Conservation (phyloP, 192 early-diverging fungal genomes). For the Gigaspora rosea region DNA sequence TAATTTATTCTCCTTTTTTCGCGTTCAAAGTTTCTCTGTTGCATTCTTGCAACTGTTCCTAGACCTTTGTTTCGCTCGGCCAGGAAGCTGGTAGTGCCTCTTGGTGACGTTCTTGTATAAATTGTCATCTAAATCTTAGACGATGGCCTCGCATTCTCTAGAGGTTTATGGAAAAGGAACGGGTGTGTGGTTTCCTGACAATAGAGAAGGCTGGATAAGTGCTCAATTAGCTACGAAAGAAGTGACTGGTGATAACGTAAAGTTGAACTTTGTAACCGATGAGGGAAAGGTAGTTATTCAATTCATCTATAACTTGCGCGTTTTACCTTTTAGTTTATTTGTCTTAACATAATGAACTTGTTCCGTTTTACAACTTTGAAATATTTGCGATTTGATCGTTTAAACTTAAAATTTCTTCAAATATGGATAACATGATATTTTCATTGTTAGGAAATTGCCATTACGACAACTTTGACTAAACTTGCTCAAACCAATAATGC, state of each 20-base stretch:
- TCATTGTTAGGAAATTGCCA: slow-evolving; percentile 62
- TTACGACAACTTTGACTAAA: slow-evolving; percentile 71
- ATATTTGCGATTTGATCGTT: no score
- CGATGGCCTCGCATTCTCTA: slow-evolving; percentile 41
- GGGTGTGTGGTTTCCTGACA: slow-evolving; percentile 88
- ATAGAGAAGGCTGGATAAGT: slow-evolving; percentile 82
- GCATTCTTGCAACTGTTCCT: not conserved
- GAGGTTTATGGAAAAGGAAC: slow-evolving; percentile 74
- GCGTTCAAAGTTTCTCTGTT: slow-evolving; percentile 7
- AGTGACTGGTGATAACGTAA: slow-evolving; percentile 57
- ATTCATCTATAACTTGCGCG: no score
- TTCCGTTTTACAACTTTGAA: no score
- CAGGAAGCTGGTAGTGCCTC: not conserved
- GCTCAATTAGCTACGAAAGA: slow-evolving; percentile 60
- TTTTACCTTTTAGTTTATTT: no score
- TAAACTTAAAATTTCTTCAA: not conserved
- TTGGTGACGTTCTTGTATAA: not conserved
- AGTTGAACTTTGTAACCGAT: slow-evolving; percentile 64
- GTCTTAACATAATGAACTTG: no score
- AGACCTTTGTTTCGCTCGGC: slow-evolving; percentile 1
- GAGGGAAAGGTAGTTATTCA: slow-evolving; percentile 51
- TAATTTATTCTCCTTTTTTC: not conserved
- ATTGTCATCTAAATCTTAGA: not conserved
- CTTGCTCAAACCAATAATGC: slow-evolving; percentile 65
- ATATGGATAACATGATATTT: not conserved